phyloP scores from a whole-genome alignment of 2,329 filamentous ascomycete species.

The Dactylellina parvicollis region DNA sequence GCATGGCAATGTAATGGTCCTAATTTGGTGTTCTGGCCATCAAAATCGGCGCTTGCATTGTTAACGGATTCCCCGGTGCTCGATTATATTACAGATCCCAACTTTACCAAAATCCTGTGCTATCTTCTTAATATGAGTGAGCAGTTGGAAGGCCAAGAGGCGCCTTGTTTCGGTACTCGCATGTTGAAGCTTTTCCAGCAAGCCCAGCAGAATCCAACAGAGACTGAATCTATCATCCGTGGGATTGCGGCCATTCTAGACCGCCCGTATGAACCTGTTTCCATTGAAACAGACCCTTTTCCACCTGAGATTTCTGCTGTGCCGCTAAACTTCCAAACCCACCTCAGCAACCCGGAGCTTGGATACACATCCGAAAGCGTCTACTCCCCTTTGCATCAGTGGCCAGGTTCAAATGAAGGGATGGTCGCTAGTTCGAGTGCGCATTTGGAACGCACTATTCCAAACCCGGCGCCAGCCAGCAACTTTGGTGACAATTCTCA shows the following conservation, averaged over 20 bases:
- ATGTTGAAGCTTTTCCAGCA: conserved; percentile 51
- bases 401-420: conserved; percentile 6
- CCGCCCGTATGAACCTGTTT: conserved; percentile 30
- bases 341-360: conserved; percentile 17
- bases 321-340: conserved; percentile 12
- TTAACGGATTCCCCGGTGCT: conserved; percentile 17
- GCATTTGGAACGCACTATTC: conserved; percentile 19
- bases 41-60: conserved; percentile 15
- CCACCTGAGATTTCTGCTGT: conserved; percentile 18
- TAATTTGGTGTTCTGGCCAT: background rate
- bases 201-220: conserved; percentile 48
- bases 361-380: conserved; percentile 30
- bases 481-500: conserved; percentile 15
- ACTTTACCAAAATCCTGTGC: conserved; percentile 37
- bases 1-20: background rate
- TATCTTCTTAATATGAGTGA: conserved; percentile 41
- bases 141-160: conserved; percentile 49
- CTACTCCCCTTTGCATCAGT: conserved; percentile 16
- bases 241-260: conserved; percentile 44
- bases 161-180: conserved; percentile 48
- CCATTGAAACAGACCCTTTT: conserved; percentile 10
- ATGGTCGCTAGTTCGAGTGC: conserved; percentile 1
- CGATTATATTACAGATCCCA: conserved; percentile 30
- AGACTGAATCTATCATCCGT: conserved; percentile 35
- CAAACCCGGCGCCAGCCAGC: conserved; percentile 18